Evolutionary conservation across 164 flowering plant genomes (phyloP), one percentile per base, ranked within the genome.

Genomic region (Tinospora cordifolia): DNA sequence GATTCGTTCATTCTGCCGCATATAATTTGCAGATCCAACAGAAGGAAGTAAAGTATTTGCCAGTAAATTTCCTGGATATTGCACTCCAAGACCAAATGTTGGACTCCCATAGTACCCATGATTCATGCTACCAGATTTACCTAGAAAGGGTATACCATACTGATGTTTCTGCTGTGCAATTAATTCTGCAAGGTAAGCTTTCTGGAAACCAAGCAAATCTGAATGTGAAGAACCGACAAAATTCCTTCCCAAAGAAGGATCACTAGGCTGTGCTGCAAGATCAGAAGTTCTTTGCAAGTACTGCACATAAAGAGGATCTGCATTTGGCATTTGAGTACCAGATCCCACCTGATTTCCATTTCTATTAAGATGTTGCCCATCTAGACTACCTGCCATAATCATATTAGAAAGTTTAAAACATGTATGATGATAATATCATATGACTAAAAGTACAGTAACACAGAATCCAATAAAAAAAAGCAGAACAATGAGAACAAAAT

Each of bases 151-250:
- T 69, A 80, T 24, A 22, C 72, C 84, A 74, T 79, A 80, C 58
- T 87, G 94, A 21, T 86, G 87, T 63, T 79, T 88, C 70, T 85
- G 89, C 66, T 83, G 88, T 22, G 86, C 85, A 71, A 83, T 81
- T 75, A 88, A 72, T 27, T 82, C 75, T 72, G 77, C 84, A 71
- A 88, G 80, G 70, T 84, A 87, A 44, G 82, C 90, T 74, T 85
- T 86, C 76, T 87, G 92, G 70, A 84, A 62, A 38, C 39, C 83
- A 21, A 81, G 74, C 69, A 83, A 72, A 70, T 90, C 85, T 69
- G 81, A 79, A 65, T 72, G 74, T 26, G 85, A 82, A 77, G 77
- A 44, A 25, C 83, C 77, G 36, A 70, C 22, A 74, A 75, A 65
- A 67, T 76, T 78, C 72, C 87, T 78, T 63, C 74, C 80, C 15